Conservation (phyloP, 208 protist genomes). For the Novymonas esmeraldas region DNA sequence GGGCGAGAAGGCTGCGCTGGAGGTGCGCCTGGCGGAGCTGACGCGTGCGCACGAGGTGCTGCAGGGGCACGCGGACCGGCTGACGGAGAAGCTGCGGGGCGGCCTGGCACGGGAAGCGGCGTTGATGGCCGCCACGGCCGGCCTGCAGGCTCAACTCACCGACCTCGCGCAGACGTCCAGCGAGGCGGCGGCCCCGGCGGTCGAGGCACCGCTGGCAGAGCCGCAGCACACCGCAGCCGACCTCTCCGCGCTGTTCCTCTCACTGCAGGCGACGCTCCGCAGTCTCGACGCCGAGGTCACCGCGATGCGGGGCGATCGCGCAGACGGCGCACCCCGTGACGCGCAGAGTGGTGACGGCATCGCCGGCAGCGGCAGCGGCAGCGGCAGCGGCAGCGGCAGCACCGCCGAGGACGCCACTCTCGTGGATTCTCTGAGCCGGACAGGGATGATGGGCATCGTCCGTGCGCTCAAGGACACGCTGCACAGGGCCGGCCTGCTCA, state of each 20-base stretch:
- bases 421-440: conserved; percentile 23
- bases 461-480: conserved; percentile 25
- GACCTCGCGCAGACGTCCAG: conserved; percentile 16
- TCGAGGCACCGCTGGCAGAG: neutral
- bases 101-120: conserved; percentile 44
- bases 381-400: neutral
- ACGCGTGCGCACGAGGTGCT: conserved; percentile 30
- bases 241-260: conserved; percentile 8
- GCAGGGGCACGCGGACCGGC: conserved; percentile 42
- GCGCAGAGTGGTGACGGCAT: neutral
- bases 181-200: neutral
- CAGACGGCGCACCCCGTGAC: neutral
- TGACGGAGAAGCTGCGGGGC: conserved; percentile 39
- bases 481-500: conserved; percentile 19
- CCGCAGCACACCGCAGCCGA: neutral
- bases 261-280: conserved; percentile 4
- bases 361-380: neutral
- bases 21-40: conserved; percentile 25
- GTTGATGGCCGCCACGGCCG: conserved; percentile 42
- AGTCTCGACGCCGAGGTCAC: conserved; percentile 6
- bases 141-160: conserved; percentile 47
- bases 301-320: neutral
- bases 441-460: conserved; percentile 34
- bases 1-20: conserved; percentile 26
- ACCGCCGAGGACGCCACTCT: neutral